A percentile compares a stretch with the other conserved stretches of the same genome.
Conservation (phyloP, 176 grass and related monocot species). For the Oryza officinalis region DNA sequence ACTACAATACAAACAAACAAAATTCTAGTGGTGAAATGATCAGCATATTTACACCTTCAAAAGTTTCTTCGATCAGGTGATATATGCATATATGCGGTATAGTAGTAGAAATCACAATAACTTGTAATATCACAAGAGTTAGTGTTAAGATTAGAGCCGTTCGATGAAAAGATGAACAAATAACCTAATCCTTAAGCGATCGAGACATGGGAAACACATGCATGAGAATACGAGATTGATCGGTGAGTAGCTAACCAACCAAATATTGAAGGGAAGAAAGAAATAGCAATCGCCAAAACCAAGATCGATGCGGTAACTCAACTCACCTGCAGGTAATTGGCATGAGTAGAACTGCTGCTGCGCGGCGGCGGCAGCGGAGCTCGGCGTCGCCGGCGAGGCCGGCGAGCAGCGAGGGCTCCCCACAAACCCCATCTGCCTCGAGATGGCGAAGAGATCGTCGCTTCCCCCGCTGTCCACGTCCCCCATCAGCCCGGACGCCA, state of each 20-base stretch:
- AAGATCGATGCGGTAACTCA: slow-evolving; percentile 10
- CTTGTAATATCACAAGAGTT: neutral
- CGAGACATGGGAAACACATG: slow-evolving; percentile 31
- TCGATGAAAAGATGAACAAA: slow-evolving; percentile 1
- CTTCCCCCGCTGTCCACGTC: slow-evolving; percentile 44
- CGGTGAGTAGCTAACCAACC: slow-evolving; percentile 13
- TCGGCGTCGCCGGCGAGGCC: slow-evolving; percentile 22
- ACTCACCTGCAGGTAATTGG: slow-evolving; percentile 51
- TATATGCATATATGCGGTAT: neutral
- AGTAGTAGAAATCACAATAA: slow-evolving; percentile 4
- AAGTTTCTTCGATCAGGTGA: neutral
- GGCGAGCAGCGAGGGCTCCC: slow-evolving; percentile 38
- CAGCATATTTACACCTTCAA: slow-evolving; percentile 26
- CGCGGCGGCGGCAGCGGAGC: slow-evolving; percentile 32
- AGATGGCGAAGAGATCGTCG: slow-evolving; percentile 96
- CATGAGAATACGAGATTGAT: slow-evolving; percentile 34
- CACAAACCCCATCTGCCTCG: slow-evolving; percentile 71
- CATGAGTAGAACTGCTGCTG: slow-evolving; percentile 43
- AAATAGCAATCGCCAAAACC: neutral
- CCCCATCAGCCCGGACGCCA: slow-evolving; percentile 42
- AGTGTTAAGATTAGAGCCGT: slow-evolving; percentile 15
- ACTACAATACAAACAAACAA: slow-evolving; percentile 22
- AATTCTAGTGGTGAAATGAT: slow-evolving; percentile 28
- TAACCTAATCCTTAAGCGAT: neutral
- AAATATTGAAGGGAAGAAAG: slow-evolving; percentile 30